Percentiles rank a stretch among this genome's conserved stretches.
Conservation (phyloP, 2,329 filamentous ascomycete species). For the Pestalotiopsis sp. region DNA sequence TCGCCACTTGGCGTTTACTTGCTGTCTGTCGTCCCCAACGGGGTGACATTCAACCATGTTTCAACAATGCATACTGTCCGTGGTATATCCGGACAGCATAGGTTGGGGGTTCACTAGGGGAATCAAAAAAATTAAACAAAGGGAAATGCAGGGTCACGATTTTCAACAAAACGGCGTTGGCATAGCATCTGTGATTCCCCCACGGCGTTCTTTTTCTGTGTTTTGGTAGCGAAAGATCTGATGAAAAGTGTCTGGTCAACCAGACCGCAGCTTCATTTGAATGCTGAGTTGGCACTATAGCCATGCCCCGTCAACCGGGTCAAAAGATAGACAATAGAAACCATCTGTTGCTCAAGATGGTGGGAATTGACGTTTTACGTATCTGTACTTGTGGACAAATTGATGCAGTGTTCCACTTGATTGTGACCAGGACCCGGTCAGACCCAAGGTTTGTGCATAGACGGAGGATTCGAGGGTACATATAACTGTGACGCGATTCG, state of each 20-base stretch:
- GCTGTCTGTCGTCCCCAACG: conserved; percentile 5
- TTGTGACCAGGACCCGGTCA: background rate
- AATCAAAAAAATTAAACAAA: conserved; percentile 30
- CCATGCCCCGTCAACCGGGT: conserved; percentile 33
- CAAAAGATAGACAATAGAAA: conserved; percentile 11
- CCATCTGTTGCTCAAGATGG: background rate
- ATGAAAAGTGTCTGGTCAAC: conserved; percentile 17
- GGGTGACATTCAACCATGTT: conserved; percentile 24
- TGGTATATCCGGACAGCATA: conserved; percentile 26
- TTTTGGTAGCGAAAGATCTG: conserved; percentile 19
- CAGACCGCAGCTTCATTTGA: conserved; percentile 20
- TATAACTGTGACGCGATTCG: too few relatives aligned
- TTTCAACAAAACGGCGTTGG: conserved; percentile 41
- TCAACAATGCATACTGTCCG: conserved; percentile 28
- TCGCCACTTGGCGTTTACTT: background rate
- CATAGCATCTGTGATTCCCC: conserved; percentile 36
- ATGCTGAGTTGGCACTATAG: conserved; percentile 18
- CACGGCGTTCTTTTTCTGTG: conserved; percentile 33
- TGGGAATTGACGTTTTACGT: too few relatives aligned
- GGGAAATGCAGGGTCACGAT: conserved; percentile 30
- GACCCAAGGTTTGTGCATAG: too few relatives aligned
- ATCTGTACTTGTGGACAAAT: too few relatives aligned
- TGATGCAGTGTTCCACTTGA: background rate
- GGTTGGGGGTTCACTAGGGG: conserved; percentile 16
- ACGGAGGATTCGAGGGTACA: too few relatives aligned